Conservation (phyloP, 2,329 filamentous ascomycete species). For the Calonectria pauciramosa region DNA sequence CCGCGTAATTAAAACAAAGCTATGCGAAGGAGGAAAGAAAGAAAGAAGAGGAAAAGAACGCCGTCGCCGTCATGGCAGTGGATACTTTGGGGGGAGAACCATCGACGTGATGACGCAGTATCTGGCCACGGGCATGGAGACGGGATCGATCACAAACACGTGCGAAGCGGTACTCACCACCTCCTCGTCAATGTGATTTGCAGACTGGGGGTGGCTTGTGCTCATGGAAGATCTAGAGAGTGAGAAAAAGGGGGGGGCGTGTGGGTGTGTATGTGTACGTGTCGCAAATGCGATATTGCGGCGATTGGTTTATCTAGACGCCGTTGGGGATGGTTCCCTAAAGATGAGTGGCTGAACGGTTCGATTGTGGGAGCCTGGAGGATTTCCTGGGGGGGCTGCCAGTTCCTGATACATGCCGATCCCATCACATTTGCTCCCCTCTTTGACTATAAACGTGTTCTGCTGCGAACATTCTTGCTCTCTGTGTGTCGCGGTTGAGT, state of each 20-base stretch:
- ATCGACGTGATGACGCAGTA: not conserved
- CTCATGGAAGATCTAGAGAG: not conserved
- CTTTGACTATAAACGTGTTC: not conserved
- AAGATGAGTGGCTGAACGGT: not conserved
- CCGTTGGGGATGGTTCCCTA: not conserved
- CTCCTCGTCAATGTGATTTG: not conserved
- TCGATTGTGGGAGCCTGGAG: not conserved
- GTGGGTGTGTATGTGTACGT: not conserved
- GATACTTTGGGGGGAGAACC: not conserved
- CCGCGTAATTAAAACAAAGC: not conserved
- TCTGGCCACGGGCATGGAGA: not conserved
- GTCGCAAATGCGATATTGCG: conserved; percentile 5
- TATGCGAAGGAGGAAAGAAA: not conserved
- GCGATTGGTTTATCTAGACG: conserved; percentile 11
- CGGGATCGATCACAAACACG: not conserved
- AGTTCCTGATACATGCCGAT: not conserved
- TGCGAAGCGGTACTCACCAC: not conserved
- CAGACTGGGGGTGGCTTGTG: not conserved
- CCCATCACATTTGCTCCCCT: not conserved
- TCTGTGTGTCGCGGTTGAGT: not conserved
- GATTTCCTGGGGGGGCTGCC: not conserved
- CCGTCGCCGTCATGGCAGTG: not conserved
- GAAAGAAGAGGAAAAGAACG: not conserved
- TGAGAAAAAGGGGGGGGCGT: not conserved
- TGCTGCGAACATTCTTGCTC: not conserved